Evolutionary conservation across 139 green algal genomes (phyloP).

Genomic region (Raphidocelis subcapitata): DNA sequence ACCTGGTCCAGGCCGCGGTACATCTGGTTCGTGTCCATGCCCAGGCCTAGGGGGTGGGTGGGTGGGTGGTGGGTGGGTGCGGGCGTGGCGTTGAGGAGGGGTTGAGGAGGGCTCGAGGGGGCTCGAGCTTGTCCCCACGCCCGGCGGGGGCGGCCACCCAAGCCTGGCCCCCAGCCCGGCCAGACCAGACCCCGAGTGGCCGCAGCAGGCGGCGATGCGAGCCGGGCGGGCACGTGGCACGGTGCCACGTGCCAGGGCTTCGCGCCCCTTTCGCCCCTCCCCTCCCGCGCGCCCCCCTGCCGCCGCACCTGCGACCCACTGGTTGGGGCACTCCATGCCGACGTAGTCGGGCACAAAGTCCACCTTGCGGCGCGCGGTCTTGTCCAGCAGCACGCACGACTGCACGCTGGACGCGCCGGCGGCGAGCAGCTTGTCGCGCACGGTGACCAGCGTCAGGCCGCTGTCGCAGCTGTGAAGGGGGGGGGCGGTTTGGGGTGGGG

Average conservation of each 20-base stretch:
- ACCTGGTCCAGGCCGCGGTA: conserved; percentile 19
- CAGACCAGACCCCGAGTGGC: too few species aligned
- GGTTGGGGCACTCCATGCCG: conserved; percentile 29
- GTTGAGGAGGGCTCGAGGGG: too few species aligned
- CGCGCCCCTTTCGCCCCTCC: too few species aligned
- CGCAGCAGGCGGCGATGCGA: too few species aligned
- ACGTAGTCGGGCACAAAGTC: conserved; percentile 17
- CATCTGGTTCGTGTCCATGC: conserved; percentile 34
- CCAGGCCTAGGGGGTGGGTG: conserved; percentile 1
- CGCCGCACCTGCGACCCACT: conserved; percentile 4
- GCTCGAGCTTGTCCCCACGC: too few species aligned
- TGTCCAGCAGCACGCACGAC: conserved; percentile 26
- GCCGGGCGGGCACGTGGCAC: too few species aligned
- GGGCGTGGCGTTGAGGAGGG: too few species aligned
- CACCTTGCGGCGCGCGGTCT: conserved; percentile 27
- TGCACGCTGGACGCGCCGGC: conserved; percentile 10
- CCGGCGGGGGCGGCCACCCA: neutral
- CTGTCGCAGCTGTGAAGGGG: neutral
- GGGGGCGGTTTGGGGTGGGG: too few species aligned
- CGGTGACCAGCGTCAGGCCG: conserved; percentile 23
- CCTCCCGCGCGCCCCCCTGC: neutral
- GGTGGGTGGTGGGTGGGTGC: too few species aligned
- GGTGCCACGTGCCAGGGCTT: too few species aligned
- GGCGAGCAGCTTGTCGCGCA: conserved; percentile 19
- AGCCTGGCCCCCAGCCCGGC: too few species aligned